These are phyloP conservation scores for Bruguiera gymnorhiza DNA, from an alignment of 345 rosid genomes.

Conservation along the genomic window DNA sequence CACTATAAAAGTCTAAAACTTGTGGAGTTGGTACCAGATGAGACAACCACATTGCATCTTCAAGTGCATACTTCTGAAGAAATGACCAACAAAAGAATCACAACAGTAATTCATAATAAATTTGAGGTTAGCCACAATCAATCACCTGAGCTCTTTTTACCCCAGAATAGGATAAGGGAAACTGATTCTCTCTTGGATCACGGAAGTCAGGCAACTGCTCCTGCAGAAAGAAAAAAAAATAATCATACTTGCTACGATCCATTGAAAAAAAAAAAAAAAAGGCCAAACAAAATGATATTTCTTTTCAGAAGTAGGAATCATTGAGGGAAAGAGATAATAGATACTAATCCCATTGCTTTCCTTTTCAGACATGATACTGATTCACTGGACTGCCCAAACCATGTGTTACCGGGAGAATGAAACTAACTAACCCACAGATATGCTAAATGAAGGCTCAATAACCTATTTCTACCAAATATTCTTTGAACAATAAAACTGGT, in stretches of 20 bases:
- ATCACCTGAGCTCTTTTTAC: conserved; percentile 56
- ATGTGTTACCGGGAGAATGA: not conserved
- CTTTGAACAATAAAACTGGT: not conserved
- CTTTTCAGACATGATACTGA: not conserved
- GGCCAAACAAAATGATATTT: too few species aligned
- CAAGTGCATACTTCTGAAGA: not conserved
- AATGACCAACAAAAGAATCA: not conserved
- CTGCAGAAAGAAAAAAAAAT: conserved; percentile 26
- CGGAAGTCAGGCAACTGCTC: conserved; percentile 53
- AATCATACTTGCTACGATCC: not conserved
- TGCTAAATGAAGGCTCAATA: not conserved
- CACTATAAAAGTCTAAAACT: not conserved
- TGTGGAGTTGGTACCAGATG: not conserved
- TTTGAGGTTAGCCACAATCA: not conserved
- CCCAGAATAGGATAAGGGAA: conserved; percentile 36
- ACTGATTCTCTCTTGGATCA: conserved; percentile 49
- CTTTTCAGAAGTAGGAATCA: too few species aligned
- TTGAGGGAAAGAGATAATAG: too few species aligned
- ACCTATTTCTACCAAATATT: conserved; percentile 1
- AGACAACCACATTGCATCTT: conserved; percentile 1
- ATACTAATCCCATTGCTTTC: too few species aligned
- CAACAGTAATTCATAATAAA: not conserved
- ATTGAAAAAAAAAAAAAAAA: too few species aligned
- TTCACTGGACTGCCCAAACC: not conserved
- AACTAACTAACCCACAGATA: too few species aligned